Base-by-base conservation (phyloP, 1,139 yeast genomes). In the Blastobotrys aristatus region DNA sequence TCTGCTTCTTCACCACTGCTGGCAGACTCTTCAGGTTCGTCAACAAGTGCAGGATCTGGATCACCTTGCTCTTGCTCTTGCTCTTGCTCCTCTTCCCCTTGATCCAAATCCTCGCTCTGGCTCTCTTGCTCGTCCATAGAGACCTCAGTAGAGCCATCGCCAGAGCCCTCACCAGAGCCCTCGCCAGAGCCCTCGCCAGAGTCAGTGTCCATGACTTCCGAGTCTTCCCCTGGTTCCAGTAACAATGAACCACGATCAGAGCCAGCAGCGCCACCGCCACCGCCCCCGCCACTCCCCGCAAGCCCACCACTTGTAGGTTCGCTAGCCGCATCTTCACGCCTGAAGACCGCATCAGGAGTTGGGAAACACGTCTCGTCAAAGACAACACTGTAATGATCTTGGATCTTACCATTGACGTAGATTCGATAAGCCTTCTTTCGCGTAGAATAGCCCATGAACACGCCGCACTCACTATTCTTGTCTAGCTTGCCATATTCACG, bases 381-480 rank as follows among this genome's bases (percentile, higher is more conserved):
- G n/a, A 26, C n/a, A 26, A 38, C 42, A 24, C 6, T 14, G 14
- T 17, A 16, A 16, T 20, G n/a, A 38, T 10, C 17, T 4, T n/a
- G 22, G 17, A 38, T 26, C 17, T n/a, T 24, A 14, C 42, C 42
- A 18, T 38, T 26, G 11, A 26, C 14, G 3, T n/a, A 38, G 13
- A 38, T 4, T 17, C 42, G 42, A 38, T 38, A 38, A 22, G n/a
- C 42, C 33, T 38, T 38, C 42, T 33, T 4, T 8, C 20, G 11
- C 24, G 14, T 14, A 38, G 24, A n/a, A n/a, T n/a, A n/a, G n/a
- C n/a, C n/a, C n/a, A n/a, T n/a, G n/a, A n/a, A n/a, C n/a, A n/a
- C n/a, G 6, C 22, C 42, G 8, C 4, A 4, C 21, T 17, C 22
- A n/a, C 14, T 16, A 27, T 38, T 38, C 13, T 27, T 27, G 17